Conservation (phyloP, 768 basidiomycete species). For the Pisolithus orientalis region DNA sequence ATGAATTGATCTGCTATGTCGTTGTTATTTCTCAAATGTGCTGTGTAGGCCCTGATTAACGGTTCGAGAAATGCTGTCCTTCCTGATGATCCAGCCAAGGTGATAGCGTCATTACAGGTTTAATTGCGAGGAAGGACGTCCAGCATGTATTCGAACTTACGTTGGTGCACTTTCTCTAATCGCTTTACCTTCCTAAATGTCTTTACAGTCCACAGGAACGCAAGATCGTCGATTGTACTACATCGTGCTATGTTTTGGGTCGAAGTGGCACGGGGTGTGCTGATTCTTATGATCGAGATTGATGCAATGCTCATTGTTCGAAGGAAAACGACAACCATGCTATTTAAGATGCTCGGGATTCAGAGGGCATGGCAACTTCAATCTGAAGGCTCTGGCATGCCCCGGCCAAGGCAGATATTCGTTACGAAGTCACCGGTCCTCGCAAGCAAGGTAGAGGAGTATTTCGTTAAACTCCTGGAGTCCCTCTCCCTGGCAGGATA, state of each 20-base stretch:
- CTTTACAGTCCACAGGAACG: slow-evolving; percentile 38
- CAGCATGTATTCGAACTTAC: slow-evolving; percentile 23
- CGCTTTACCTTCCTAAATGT: slow-evolving; percentile 10
- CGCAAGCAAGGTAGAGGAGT: slow-evolving; percentile 64
- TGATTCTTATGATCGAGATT: too few species aligned
- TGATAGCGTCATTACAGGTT: slow-evolving; percentile 8
- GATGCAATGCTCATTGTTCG: background rate
- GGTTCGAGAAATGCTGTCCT: slow-evolving; percentile 7
- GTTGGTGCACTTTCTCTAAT: slow-evolving; percentile 5
- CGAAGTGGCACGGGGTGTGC: slow-evolving; percentile 67
- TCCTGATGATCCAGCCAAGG: background rate
- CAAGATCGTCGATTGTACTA: slow-evolving; percentile 50
- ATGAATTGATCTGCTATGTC: slow-evolving; percentile 29
- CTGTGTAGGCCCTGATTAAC: slow-evolving; percentile 15
- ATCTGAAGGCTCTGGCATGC: slow-evolving; percentile 16
- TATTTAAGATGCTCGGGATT: slow-evolving; percentile 69
- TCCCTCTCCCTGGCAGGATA: slow-evolving; percentile 35
- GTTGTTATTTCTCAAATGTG: slow-evolving; percentile 11
- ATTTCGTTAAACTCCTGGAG: slow-evolving; percentile 47
- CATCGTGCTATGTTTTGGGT: slow-evolving; percentile 62
- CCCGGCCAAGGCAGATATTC: slow-evolving; percentile 61
- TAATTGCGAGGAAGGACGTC: slow-evolving; percentile 18
- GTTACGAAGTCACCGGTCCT: slow-evolving; percentile 65
- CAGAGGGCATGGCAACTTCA: slow-evolving; percentile 47
- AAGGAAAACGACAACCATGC: slow-evolving; percentile 73